Conservation (phyloP, 257 asterid genomes). For the Salvia hispanica region DNA sequence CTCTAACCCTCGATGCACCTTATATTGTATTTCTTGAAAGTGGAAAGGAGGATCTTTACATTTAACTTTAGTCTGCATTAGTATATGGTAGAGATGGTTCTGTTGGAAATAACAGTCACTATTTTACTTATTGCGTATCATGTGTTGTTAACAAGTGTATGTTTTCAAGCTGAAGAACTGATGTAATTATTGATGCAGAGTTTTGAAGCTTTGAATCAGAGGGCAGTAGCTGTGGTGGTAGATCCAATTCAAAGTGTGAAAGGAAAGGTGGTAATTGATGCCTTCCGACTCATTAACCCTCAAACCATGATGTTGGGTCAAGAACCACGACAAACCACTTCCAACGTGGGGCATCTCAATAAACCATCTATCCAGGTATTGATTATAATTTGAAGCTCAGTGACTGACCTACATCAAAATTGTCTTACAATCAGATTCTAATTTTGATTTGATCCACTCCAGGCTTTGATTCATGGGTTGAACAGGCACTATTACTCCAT, state of each 20-base stretch:
- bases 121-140: not conserved
- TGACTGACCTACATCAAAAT: constrained; percentile 4
- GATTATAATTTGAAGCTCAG: not conserved
- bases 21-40: not conserved
- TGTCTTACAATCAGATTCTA: constrained; percentile 20
- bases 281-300: constrained; percentile 91
- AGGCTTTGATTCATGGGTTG: constrained; percentile 96
- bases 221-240: constrained; percentile 98
- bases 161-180: constrained; percentile 3
- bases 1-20: not conserved
- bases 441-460: constrained; percentile 33
- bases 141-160: not conserved
- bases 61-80: not conserved
- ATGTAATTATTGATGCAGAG: constrained; percentile 56
- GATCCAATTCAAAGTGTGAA: constrained; percentile 99
- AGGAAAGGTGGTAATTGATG: constrained; percentile 98
- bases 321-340: constrained; percentile 98
- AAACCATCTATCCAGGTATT: constrained; percentile 95
- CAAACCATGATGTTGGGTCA: constrained; percentile 99
- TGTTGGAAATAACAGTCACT: not conserved
- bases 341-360: constrained; percentile 93
- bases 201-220: constrained; percentile 96
- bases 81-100: not conserved
- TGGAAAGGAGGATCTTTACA: not conserved
- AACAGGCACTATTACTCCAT: constrained; percentile 96